Evolutionary conservation across 352 stramenopile genomes (phyloP), one percentile per base, ranked within the genome.

Genomic region (Phytophthora nicotianae): DNA sequence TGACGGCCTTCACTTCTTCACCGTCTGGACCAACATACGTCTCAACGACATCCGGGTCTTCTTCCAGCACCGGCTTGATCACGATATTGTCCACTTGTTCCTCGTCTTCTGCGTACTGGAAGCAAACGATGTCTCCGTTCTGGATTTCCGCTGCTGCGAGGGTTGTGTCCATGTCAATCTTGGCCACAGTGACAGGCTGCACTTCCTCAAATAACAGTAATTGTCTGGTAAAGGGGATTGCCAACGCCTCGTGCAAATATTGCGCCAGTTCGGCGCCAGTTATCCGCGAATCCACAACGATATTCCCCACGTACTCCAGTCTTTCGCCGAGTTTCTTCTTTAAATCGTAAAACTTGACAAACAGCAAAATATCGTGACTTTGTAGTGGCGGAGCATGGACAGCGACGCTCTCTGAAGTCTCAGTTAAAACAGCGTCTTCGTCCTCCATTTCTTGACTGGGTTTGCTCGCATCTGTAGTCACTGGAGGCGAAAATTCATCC

Each of bases 271-370:
- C 69, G 0, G 72, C 69, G 11, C 87, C 84, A 40, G 84, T 91
- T 23, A 79, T 69, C 11, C 81, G 77, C 4, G 77, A 54, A 64
- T 93, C 79, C 16, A 95, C 73, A 3, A 95, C 29, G 7, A 96
- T 59, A 50, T 92, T 96, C 0, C 88, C 88, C 57, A 89, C 75
- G 42, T 96, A 96, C 58, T 86, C 73, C 23, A 96, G 67, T 5
- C 88, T 79, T 2, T 96, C 79, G 5, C 58, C 62, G 0, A 95
- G 72, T 7, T 70, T 62, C n/a, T 73, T 81, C 17, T 66, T 83
- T 8, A 84, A 21, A 51, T 96, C 81, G 49, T 96, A 96, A 29
- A 79, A 88, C 74, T 96, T 96, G 63, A 96, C 71, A 50, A 96
- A 93, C 14, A 96, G 62, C 46, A 96, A 52, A 24, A 93, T 93